Percentiles rank a stretch among this genome's conserved stretches.
phyloP scores from a whole-genome alignment of 1,139 yeast genomes.

The Hyphopichia pseudoburtonii region DNA sequence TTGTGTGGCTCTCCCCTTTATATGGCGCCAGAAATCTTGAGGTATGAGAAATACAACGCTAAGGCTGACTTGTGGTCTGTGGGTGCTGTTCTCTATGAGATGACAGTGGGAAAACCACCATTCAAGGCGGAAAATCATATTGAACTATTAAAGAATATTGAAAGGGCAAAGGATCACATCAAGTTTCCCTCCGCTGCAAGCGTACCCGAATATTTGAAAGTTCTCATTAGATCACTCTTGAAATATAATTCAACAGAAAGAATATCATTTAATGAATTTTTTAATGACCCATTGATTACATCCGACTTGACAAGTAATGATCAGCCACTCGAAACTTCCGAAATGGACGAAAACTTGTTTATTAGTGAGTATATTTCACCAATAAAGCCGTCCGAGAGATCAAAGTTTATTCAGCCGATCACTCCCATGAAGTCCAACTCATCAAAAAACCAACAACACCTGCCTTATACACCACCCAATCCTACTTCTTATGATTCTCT shows the following conservation, averaged over 20 bases:
- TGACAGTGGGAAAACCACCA: slow-evolving; percentile 95
- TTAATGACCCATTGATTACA: slow-evolving; percentile 57
- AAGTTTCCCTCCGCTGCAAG: slow-evolving; percentile 66
- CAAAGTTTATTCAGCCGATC: slow-evolving; percentile 18
- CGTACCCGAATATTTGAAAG: slow-evolving; percentile 63
- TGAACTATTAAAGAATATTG: slow-evolving; percentile 82
- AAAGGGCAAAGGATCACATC: slow-evolving; percentile 74
- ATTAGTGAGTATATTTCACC: slow-evolving; percentile 74
- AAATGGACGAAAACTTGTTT: slow-evolving; percentile 74
- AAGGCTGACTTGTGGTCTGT: slow-evolving; percentile 98
- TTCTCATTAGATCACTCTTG: slow-evolving; percentile 70
- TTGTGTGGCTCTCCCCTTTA: slow-evolving; percentile 95
- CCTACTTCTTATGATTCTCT: too few species aligned
- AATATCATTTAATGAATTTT: slow-evolving; percentile 84
- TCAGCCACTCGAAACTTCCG: slow-evolving; percentile 64
- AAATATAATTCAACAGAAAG: slow-evolving; percentile 86
- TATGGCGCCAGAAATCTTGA: slow-evolving; percentile 96
- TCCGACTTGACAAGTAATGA: slow-evolving; percentile 48
- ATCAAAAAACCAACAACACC: background rate
- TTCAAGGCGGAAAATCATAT: slow-evolving; percentile 91
- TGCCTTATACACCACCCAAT: too few species aligned
- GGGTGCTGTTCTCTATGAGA: slow-evolving; percentile 92
- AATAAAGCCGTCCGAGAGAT: slow-evolving; percentile 21
- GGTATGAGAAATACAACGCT: slow-evolving; percentile 94
- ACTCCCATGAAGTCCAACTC: slow-evolving; percentile 9